Base-by-base conservation (phyloP, 192 early-diverging fungal species). In the Gaertneriomyces semiglobifer region DNA sequence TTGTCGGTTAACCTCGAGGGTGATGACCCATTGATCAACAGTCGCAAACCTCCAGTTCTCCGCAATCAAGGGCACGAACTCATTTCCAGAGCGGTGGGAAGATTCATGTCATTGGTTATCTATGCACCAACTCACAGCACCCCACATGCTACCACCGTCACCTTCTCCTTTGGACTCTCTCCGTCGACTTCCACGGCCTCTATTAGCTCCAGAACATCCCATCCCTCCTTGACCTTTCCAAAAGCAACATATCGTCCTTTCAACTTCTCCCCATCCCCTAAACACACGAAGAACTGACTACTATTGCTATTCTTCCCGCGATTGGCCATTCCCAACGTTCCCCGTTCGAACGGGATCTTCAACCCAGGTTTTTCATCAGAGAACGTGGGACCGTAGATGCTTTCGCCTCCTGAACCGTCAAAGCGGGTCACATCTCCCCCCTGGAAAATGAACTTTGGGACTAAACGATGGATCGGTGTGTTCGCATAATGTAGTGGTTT, bases 241-340 rank as follows among this genome's bases (percentile, higher is more conserved):
- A 88, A 84, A 7, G 87, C 83, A 7, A 87, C 84, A 72, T 88
- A 84, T 58, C 87, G 86, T 38, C 81, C 83, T n/a, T 68, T 44
- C 68, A 81, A 61, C 85, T 79, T 67, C 81, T 79, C 65, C 86
- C 89, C 5, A 86, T 88, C 60, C 16, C 59, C 59, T 74, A 83
- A 12, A 84, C 78, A 93, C 55, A 97, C 80, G 71, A 94, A 94
- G 63, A 94, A 94, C 71, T 97, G 93, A 33, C 87, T 91, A 41
- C 84, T 88, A 50, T 91, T 88, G 18, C 60, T 60, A 56, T 80
- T 61, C 60, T 88, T 85, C 33, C 92, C 91, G 66, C 86, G 81
- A 66, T 94, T 93, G 68, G 92, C 91, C 92, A 94, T 94, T 58
- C 87, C 89, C 68, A 94, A 80, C 18, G 51, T 41, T 14, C 75